Evolutionary conservation across 148 eudicot genomes (phyloP), one percentile per base, ranked within the genome.

Genomic region (Fagopyrum homotropicum): DNA sequence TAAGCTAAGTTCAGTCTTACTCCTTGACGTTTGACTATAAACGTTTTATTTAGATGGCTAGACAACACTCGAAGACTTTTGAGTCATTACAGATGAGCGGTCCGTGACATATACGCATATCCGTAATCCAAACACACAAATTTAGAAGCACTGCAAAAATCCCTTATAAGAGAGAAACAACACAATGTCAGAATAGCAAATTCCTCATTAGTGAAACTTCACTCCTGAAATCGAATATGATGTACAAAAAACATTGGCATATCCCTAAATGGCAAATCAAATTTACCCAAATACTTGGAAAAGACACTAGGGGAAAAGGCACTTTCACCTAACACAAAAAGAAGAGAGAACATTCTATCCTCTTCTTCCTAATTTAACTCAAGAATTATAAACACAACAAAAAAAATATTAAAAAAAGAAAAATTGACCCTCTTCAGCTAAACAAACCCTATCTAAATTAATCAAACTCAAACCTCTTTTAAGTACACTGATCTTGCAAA

Each of bases 401-500:
- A 40, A 14, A 1, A 14, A 63, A 22, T 22, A 22, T 22, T 22
- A 6, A 29, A 60, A 2, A 0, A 63, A 29, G 8, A 43, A 14
- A 66, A 49, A 66, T 7, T 19, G 30, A 30, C 64, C 64, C 64
- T 59, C 64, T 59, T 3, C 35, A 59, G 9, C 64, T 19, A 26
- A 66, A 66, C 47, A 66, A 43, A 5, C 46, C 14, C 17, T 35
- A 40, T 6, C 71, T 66, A 40, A 40, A 66, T 10, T 35, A 63
- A 63, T 63, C 45, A 63, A 57, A 19, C 63, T 57, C 63, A 57
- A 59, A 29, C 46, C 6, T 12, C 70, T 45, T 35, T 35, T 64
- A 64, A n/a, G 46, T 40, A 40, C 71, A 66, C 46, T 66, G 69
- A 15, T 77, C 79, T 72, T 80, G 83, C 80, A 80, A 50, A 74